Conservation (phyloP, 352 stramenopile genomes). For the Phytopythium montanum region DNA sequence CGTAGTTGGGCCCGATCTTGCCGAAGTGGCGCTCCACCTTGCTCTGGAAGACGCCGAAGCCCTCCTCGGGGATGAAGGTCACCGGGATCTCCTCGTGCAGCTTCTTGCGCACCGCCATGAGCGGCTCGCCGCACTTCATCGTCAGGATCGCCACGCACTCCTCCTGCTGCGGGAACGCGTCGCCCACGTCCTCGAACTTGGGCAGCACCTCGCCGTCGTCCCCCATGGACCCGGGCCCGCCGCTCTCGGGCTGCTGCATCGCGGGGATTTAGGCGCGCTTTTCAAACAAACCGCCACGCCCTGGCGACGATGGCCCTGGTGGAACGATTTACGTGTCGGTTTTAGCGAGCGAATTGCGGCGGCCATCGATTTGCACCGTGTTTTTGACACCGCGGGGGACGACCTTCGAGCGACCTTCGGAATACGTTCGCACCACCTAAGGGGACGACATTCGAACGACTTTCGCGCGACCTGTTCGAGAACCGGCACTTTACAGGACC, state of each 20-base stretch:
- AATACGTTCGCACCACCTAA: too few relatives aligned
- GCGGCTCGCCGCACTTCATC: slow-evolving; percentile 73
- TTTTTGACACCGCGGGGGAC: too few relatives aligned
- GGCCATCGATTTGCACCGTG: too few relatives aligned
- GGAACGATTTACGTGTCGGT: slow-evolving; percentile 8
- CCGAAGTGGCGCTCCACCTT: slow-evolving; percentile 70
- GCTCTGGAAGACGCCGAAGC: slow-evolving; percentile 74
- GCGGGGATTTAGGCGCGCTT: not conserved
- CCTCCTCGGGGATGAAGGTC: slow-evolving; percentile 64
- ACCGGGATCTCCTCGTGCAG: slow-evolving; percentile 70
- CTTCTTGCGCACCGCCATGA: slow-evolving; percentile 79
- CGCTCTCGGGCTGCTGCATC: slow-evolving; percentile 9
- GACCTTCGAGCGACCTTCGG: not conserved
- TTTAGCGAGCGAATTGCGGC: too few relatives aligned
- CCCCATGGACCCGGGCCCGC: slow-evolving; percentile 7
- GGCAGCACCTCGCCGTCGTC: slow-evolving; percentile 26
- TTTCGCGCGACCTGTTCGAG: not conserved
- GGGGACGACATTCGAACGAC: not conserved
- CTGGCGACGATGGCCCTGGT: not conserved
- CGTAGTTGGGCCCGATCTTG: slow-evolving; percentile 55
- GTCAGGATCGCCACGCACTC: slow-evolving; percentile 65
- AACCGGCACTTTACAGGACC: too few relatives aligned
- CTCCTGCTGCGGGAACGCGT: slow-evolving; percentile 56
- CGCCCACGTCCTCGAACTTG: slow-evolving; percentile 30
- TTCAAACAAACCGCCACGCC: too few relatives aligned